Evolutionary conservation across 192 early-diverging fungal species (phyloP).

Genomic region (Entomortierella beljakovae): DNA sequence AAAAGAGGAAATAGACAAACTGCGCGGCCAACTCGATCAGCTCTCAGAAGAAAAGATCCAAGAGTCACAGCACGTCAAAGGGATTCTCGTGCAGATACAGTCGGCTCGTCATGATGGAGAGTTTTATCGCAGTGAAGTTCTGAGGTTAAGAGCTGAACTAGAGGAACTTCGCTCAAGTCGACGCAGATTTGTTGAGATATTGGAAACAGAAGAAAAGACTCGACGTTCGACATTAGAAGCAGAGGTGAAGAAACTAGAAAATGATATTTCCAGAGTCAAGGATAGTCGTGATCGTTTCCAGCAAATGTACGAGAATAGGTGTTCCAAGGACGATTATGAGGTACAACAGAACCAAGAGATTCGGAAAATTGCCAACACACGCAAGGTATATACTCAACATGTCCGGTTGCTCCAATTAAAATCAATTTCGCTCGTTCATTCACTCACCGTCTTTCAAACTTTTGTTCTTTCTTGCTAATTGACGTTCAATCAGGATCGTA

Average conservation of each 20-base stretch:
- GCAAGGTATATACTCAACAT: conserved; percentile 48
- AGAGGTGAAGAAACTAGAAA: conserved; percentile 40
- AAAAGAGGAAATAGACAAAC: conserved; percentile 32
- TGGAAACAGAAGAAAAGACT: conserved; percentile 40
- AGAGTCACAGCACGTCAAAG: conserved; percentile 30
- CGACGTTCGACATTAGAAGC: conserved; percentile 32
- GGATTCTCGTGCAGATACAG: conserved; percentile 28
- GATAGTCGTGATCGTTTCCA: conserved; percentile 42
- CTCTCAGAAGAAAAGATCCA: conserved; percentile 37
- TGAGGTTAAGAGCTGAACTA: conserved; percentile 21
- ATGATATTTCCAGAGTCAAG: conserved; percentile 31
- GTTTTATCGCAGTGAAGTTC: conserved; percentile 2
- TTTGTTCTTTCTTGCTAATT: not conserved
- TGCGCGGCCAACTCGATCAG: conserved; percentile 17
- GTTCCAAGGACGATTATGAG: conserved; percentile 47
- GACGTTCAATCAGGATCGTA: conserved; percentile 57
- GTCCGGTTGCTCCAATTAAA: no score
- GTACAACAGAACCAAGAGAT: conserved; percentile 58
- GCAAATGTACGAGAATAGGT: conserved; percentile 43
- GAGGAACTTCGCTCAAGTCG: conserved; percentile 35
- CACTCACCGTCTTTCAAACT: no score
- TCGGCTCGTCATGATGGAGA: conserved; percentile 22
- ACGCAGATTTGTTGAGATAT: conserved; percentile 33
- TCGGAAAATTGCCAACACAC: conserved; percentile 55
- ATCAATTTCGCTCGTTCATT: no score